A percentile compares a stretch with the other conserved stretches of the same genome.
Conservation (phyloP, 345 rosid genomes). For the Pistacia vera region DNA sequence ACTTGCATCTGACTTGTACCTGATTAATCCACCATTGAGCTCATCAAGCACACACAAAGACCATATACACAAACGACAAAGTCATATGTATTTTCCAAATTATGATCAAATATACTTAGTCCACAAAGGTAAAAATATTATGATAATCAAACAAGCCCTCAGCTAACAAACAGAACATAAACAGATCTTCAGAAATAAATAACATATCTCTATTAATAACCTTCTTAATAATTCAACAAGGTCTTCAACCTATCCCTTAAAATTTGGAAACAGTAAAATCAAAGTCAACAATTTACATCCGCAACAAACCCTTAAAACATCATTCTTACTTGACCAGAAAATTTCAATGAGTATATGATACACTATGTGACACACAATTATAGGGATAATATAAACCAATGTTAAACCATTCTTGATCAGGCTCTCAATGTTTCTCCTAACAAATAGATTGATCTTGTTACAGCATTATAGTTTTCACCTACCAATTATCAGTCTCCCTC, state of each 20-base stretch:
- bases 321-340: neutral
- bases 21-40: conserved; percentile 25
- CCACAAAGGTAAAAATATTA: neutral
- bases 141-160: neutral
- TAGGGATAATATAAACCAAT: neutral
- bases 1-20: conserved; percentile 64
- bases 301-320: neutral
- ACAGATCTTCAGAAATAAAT: neutral
- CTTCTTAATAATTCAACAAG: neutral
- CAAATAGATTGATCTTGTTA: neutral
- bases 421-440: neutral
- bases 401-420: neutral
- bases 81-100: neutral
- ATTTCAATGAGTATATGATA: neutral
- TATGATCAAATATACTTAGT: neutral
- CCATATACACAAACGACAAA: conserved; percentile 9
- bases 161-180: neutral
- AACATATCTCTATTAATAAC: neutral
- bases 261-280: neutral
- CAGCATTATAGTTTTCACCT: neutral
- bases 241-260: neutral
- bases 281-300: neutral
- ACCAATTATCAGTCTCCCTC: neutral
- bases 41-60: conserved; percentile 11
- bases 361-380: neutral